Base-by-base conservation (phyloP, 352 stramenopile species). In the Peronosclerospora sorghi region DNA sequence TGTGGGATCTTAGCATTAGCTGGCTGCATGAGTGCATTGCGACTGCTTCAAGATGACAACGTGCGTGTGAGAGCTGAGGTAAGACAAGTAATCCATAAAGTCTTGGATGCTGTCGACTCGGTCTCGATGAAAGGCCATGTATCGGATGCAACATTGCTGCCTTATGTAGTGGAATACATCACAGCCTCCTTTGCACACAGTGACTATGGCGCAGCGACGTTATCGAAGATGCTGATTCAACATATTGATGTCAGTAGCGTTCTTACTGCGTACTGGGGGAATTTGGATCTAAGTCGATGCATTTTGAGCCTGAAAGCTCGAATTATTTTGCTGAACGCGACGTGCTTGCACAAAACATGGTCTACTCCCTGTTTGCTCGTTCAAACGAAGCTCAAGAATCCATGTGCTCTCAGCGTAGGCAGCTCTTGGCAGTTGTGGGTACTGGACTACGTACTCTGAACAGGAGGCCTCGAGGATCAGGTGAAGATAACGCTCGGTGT, bases 261-360 rank as follows among this genome's bases (percentile, higher is more conserved):
- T 23, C 53, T 89, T 8, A 28, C 53, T 3, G 57, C 77, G 13
- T 83, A 76, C 44, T 74, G 62, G 54, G 60, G 72, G 23, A 59
- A 85, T 32, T 47, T 86, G 6, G 82, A 67, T 32, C 45, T 86
- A 3, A 82, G 65, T 39, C 62, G 62, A 30, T 69, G 70, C 30
- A 89, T 89, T 42, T 89, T 38, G 77, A 89, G 41, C 62, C 72
- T 5, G 77, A 89, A 51, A 83, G 71, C 53, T 77, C 59, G 52
- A 89, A 89, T 43, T 89, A 81, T 42, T 89, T 82, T 39, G 69
- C 63, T 20, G 73, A 89, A 39, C 35, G 40, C 0, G 77, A 86
- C 24, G 51, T 83, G 13, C 34, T 82, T 19, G 73, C 72, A n/a
- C 77, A 89, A 46, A 67, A 84, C 21, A 57, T 67, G 18, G 49